Conservation (phyloP, 805 yeast genomes). For the Candida corydali region DNA sequence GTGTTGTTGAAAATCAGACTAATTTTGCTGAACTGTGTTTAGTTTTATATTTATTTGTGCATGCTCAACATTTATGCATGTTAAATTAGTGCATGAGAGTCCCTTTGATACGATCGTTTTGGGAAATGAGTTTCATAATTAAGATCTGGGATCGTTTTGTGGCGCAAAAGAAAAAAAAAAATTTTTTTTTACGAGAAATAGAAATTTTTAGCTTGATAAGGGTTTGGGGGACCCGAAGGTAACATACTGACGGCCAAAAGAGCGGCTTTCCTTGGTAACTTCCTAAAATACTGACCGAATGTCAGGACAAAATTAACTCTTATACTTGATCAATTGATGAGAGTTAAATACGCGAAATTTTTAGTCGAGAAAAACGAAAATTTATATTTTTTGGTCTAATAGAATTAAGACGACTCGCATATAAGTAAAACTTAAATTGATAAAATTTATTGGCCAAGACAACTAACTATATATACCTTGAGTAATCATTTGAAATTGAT, state of each 20-base stretch:
- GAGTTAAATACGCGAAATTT: too few relatives aligned
- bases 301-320: too few relatives aligned
- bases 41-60: background rate
- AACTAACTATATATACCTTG: slow-evolving; percentile 83
- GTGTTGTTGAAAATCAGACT: too few relatives aligned
- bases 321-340: too few relatives aligned
- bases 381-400: background rate
- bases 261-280: too few relatives aligned
- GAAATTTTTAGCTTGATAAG: too few relatives aligned
- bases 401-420: background rate
- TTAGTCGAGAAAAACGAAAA: background rate
- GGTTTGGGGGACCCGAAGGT: too few relatives aligned
- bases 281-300: too few relatives aligned
- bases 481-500: slow-evolving; percentile 89
- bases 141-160: background rate
- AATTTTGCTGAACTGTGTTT: too few relatives aligned
- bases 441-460: background rate
- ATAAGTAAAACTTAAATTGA: background rate
- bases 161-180: background rate
- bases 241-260: too few relatives aligned
- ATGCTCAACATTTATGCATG: background rate
- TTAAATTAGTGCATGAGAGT: slow-evolving; percentile 1
- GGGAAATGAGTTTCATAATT: background rate
- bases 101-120: background rate
- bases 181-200: too few relatives aligned